These are phyloP conservation scores for Thielaviopsis ethacetica DNA, from an alignment of 2,329 filamentous ascomycete species.

Conservation along the genomic window DNA sequence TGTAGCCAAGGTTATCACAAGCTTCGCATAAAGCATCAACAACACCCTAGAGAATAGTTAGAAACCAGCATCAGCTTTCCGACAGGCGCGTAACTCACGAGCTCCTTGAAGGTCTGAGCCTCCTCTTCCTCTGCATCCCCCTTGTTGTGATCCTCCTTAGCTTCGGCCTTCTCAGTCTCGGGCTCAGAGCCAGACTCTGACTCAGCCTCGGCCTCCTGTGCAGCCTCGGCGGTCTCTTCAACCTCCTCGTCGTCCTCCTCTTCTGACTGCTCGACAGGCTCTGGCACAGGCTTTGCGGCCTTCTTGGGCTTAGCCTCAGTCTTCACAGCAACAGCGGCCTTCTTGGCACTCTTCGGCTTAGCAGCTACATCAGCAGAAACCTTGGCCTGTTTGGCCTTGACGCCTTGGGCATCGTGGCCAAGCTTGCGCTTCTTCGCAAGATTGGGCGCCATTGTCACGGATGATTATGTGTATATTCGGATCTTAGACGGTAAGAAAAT, in stretches of 20 bases:
- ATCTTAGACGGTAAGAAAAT: no score
- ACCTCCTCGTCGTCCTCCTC: not conserved
- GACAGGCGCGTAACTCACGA: conserved; percentile 24
- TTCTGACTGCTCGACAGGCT: conserved; percentile 1
- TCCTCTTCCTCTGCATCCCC: conserved; percentile 16
- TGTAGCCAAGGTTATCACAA: conserved; percentile 69
- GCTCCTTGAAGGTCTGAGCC: conserved; percentile 48
- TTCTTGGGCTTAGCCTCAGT: conserved; percentile 4
- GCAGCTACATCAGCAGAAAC: conserved; percentile 1
- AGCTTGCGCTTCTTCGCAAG: conserved; percentile 11
- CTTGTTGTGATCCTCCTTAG: not conserved
- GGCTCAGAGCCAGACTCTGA: conserved; percentile 11
- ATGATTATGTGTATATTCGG: not conserved
- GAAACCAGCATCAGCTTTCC: conserved; percentile 2
- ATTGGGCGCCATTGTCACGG: not conserved
- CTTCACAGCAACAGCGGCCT: not conserved
- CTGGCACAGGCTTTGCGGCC: not conserved
- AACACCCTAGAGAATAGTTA: conserved; percentile 42
- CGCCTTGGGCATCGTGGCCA: conserved; percentile 3
- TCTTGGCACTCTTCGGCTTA: conserved; percentile 3
- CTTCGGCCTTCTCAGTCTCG: not conserved
- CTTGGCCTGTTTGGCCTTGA: conserved; percentile 8
- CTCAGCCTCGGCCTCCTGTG: conserved; percentile 1
- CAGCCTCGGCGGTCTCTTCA: conserved; percentile 3
- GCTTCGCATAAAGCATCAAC: conserved; percentile 81